Evolutionary conservation across 2,329 filamentous ascomycete genomes (phyloP).

Genomic region (Plectosphaerella cucumerina): DNA sequence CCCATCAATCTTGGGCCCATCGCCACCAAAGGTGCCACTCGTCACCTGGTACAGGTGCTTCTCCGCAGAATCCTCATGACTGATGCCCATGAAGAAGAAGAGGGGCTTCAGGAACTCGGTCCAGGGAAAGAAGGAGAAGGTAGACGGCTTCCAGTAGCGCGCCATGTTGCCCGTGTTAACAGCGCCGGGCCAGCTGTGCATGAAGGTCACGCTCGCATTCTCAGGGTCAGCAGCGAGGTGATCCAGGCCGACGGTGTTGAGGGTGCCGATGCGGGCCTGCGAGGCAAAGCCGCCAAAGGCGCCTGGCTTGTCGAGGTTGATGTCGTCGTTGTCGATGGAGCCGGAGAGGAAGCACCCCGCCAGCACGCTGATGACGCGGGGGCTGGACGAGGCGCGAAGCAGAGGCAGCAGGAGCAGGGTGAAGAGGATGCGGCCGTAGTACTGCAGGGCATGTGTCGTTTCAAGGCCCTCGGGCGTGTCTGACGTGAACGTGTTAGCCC

Average conservation of each 20-base stretch:
- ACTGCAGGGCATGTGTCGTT: slow-evolving; percentile 31
- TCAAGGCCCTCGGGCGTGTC: slow-evolving; percentile 39
- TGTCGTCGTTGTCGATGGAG: slow-evolving; percentile 17
- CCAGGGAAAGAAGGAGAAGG: slow-evolving; percentile 3
- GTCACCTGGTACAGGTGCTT: slow-evolving; percentile 10
- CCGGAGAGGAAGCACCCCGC: slow-evolving; percentile 15
- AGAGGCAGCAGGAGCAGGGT: slow-evolving; percentile 34
- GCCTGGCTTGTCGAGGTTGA: slow-evolving; percentile 13
- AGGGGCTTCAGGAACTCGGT: slow-evolving; percentile 8
- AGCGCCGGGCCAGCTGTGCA: slow-evolving; percentile 23
- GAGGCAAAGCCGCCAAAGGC: slow-evolving; percentile 17
- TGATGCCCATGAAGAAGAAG: slow-evolving; percentile 4
- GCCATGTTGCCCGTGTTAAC: slow-evolving; percentile 18
- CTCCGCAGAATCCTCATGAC: slow-evolving; percentile 5
- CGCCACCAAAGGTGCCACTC: slow-evolving; percentile 4
- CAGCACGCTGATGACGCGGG: slow-evolving; percentile 20
- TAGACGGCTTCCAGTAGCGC: slow-evolving; percentile 4
- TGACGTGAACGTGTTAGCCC: neutral
- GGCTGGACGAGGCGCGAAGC: slow-evolving; percentile 17
- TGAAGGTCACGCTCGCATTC: slow-evolving; percentile 16
- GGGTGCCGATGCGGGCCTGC: slow-evolving; percentile 7
- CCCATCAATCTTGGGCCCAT: neutral
- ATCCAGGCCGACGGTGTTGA: slow-evolving; percentile 20
- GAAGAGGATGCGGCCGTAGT: slow-evolving; percentile 40
- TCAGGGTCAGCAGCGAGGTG: slow-evolving; percentile 11